Conservation (phyloP, 2,329 filamentous ascomycete species). For the Clonostachys sp. region DNA sequence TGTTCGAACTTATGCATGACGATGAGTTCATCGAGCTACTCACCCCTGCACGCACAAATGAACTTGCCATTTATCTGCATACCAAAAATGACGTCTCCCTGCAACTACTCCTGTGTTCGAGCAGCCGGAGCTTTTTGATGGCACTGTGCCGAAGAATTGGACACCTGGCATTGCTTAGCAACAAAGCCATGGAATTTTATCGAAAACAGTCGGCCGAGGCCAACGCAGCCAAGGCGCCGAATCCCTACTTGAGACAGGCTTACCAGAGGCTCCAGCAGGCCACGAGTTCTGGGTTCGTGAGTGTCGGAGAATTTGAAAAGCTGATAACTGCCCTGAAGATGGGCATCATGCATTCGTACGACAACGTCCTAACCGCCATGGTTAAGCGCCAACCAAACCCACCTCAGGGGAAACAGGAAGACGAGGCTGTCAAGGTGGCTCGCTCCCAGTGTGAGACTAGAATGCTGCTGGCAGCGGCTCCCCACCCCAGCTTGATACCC, state of each 20-base stretch:
- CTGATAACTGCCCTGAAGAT: slow-evolving; percentile 45
- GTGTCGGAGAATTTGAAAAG: slow-evolving; percentile 57
- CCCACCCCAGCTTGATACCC: slow-evolving; percentile 39
- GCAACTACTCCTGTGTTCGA: slow-evolving; percentile 66
- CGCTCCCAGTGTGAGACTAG: slow-evolving; percentile 45
- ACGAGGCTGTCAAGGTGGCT: slow-evolving; percentile 35
- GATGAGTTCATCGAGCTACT: slow-evolving; percentile 45
- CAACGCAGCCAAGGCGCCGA: slow-evolving; percentile 31
- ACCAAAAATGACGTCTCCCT: slow-evolving; percentile 52
- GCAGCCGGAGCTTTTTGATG: slow-evolving; percentile 67
- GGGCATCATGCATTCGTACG: slow-evolving; percentile 48
- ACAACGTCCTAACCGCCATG: slow-evolving; percentile 34
- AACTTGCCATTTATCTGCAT: slow-evolving; percentile 47
- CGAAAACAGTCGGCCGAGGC: slow-evolving; percentile 35
- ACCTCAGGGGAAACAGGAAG: slow-evolving; percentile 34
- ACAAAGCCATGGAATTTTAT: slow-evolving; percentile 45
- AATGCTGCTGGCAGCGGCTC: slow-evolving; percentile 43
- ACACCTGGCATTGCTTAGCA: slow-evolving; percentile 47
- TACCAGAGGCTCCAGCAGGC: slow-evolving; percentile 50
- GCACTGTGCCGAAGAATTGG: slow-evolving; percentile 62
- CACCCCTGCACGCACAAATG: slow-evolving; percentile 36
- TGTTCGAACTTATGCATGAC: slow-evolving; percentile 52
- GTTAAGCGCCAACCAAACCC: slow-evolving; percentile 42
- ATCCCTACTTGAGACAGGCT: slow-evolving; percentile 49
- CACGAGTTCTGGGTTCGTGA: slow-evolving; percentile 47